Evolutionary conservation across 768 basidiomycete species (phyloP).

Genomic region (Suillus placidus): DNA sequence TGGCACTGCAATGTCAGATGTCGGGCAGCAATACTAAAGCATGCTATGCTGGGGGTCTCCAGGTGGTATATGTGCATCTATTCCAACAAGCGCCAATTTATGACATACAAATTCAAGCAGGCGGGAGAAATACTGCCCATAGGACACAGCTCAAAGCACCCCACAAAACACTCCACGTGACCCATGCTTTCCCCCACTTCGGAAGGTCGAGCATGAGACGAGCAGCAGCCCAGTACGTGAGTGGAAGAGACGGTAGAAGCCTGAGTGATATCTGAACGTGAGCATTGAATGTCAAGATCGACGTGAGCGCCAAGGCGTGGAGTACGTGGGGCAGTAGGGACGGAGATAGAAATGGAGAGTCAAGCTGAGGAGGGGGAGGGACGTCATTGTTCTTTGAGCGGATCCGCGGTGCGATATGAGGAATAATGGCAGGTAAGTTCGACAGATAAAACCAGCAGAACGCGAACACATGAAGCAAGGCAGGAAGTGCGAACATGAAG

Average conservation of each 20-base stretch:
- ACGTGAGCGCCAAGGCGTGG: conserved; percentile 65
- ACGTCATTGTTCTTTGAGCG: neutral
- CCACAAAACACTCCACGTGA: conserved; percentile 82
- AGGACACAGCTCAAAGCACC: conserved; percentile 66
- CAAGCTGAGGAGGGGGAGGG: conserved; percentile 6
- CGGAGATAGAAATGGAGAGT: conserved; percentile 40
- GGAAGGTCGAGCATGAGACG: conserved; percentile 57
- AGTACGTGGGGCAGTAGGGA: conserved; percentile 71
- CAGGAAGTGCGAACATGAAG: conserved; percentile 77
- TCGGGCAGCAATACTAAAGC: neutral
- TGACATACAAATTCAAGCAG: conserved; percentile 56
- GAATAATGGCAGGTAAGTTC: conserved; percentile 11
- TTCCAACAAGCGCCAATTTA: neutral
- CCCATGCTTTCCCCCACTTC: conserved; percentile 59
- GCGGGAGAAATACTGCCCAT: conserved; percentile 88
- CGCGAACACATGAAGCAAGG: conserved; percentile 52
- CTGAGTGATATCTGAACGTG: conserved; percentile 90
- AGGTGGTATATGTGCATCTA: neutral
- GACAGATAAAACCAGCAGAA: conserved; percentile 32
- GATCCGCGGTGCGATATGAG: conserved; percentile 7
- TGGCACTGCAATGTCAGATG: neutral
- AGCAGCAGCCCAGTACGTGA: conserved; percentile 86
- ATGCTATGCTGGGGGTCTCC: neutral
- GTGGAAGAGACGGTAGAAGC: conserved; percentile 72
- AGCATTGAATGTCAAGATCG: conserved; percentile 72